phyloP scores from a whole-genome alignment of 352 stramenopile species.

The Globisporangium spinosum region DNA sequence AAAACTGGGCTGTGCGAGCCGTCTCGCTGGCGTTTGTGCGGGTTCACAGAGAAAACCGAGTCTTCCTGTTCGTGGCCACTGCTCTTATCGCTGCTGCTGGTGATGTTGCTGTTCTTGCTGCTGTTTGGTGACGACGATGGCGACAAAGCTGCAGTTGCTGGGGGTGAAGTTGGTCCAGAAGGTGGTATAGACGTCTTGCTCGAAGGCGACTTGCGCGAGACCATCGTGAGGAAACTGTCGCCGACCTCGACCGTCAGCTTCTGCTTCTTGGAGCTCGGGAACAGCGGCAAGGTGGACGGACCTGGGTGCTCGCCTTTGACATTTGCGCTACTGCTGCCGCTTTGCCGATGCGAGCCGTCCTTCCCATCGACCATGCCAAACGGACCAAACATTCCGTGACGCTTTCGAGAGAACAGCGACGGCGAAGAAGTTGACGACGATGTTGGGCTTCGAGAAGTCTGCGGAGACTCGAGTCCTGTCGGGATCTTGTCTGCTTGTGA shows the following conservation, averaged over 20 bases:
- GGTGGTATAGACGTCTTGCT: conserved; percentile 6
- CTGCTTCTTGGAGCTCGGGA: conserved; percentile 51
- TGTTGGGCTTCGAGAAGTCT: conserved; percentile 12
- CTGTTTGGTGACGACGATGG: not conserved
- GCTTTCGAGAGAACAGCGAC: conserved; percentile 19
- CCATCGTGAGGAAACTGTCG: conserved; percentile 33
- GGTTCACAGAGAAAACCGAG: conserved; percentile 17
- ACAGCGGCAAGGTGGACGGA: conserved; percentile 24
- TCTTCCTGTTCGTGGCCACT: conserved; percentile 1
- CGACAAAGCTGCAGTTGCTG: not conserved
- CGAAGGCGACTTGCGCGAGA: conserved; percentile 29
- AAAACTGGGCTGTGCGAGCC: conserved; percentile 29
- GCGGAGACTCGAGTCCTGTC: conserved; percentile 12
- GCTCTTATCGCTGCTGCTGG: conserved; percentile 15
- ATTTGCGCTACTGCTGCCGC: not conserved
- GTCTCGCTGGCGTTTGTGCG: conserved; percentile 42
- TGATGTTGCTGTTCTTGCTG: conserved; percentile 12
- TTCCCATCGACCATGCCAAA: conserved; percentile 8
- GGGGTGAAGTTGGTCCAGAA: not conserved
- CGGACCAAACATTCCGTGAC: conserved; percentile 15
- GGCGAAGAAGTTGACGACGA: conserved; percentile 17
- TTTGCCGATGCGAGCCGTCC: not conserved
- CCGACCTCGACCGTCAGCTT: conserved; percentile 41
- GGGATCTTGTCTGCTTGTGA: not conserved
- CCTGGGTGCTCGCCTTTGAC: not conserved